A percentile compares a stretch with the other conserved stretches of the same genome.
These are phyloP conservation scores for Hemileccinum impolitum DNA, from an alignment of 768 basidiomycete genomes.

Conservation along the genomic window DNA sequence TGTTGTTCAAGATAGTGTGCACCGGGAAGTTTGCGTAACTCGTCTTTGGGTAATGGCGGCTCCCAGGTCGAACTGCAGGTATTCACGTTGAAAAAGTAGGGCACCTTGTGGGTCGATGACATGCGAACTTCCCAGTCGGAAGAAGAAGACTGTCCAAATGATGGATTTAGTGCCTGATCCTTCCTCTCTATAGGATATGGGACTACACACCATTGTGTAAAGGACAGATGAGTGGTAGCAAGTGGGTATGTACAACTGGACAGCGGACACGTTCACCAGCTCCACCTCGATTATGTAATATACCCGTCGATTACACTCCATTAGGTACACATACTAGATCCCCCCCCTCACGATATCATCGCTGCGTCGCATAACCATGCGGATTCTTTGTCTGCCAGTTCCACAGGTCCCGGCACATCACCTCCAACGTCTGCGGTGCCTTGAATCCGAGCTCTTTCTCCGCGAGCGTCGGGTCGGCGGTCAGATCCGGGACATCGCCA, in stretches of 20 bases:
- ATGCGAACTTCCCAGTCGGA: conserved; percentile 80
- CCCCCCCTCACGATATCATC: conserved; percentile 10
- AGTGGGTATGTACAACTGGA: not conserved
- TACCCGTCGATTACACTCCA: conserved; percentile 9
- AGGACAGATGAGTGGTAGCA: conserved; percentile 7
- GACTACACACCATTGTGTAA: conserved; percentile 23
- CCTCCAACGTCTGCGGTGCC: conserved; percentile 74
- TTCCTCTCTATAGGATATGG: too few species aligned
- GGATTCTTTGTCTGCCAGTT: conserved; percentile 98
- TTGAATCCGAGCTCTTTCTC: conserved; percentile 92
- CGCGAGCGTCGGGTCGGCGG: conserved; percentile 88
- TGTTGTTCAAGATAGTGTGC: conserved; percentile 47
- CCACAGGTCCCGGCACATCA: conserved; percentile 97
- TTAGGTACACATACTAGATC: conserved; percentile 21
- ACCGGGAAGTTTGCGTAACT: conserved; percentile 64
- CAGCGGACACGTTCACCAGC: not conserved
- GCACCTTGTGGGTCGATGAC: conserved; percentile 70
- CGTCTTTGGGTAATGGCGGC: conserved; percentile 55
- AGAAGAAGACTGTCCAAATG: conserved; percentile 15
- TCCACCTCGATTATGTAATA: conserved; percentile 3
- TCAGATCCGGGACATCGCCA: conserved; percentile 95
- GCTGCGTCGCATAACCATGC: conserved; percentile 54
- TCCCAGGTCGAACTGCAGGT: conserved; percentile 82
- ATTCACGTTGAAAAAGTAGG: conserved; percentile 83
- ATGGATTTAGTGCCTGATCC: conserved; percentile 6